These are phyloP conservation scores for Myxozyma udenii DNA, from an alignment of 805 yeast species.

Conservation along the genomic window DNA sequence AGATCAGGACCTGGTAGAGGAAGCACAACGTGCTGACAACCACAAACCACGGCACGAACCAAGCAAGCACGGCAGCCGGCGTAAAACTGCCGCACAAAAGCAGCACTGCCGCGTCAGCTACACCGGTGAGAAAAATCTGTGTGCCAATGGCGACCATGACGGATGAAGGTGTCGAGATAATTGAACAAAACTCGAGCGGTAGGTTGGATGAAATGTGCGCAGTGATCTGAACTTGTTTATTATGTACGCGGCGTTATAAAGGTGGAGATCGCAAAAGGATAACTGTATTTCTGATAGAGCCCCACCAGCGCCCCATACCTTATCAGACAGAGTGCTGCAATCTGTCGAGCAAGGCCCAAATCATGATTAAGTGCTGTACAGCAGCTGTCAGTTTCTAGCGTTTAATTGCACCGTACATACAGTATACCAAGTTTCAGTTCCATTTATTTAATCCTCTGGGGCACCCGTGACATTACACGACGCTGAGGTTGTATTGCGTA, in stretches of 20 bases:
- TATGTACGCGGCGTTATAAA: not conserved
- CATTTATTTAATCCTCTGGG: too few species aligned
- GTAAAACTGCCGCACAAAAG: conserved; percentile 1
- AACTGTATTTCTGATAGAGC: not conserved
- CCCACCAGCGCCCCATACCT: not conserved
- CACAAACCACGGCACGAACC: conserved; percentile 7
- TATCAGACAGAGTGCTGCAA: not conserved
- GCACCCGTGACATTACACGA: too few species aligned
- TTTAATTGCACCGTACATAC: too few species aligned
- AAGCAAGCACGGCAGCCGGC: not conserved
- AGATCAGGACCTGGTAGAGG: conserved; percentile 8
- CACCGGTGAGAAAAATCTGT: conserved; percentile 4
- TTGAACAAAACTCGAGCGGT: not conserved
- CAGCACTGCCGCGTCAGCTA: conserved; percentile 5
- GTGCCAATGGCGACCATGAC: conserved; percentile 7
- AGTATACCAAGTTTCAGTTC: too few species aligned
- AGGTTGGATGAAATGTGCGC: not conserved
- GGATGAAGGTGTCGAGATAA: not conserved
- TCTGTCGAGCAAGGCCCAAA: too few species aligned
- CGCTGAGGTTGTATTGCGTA: too few species aligned
- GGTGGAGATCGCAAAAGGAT: not conserved
- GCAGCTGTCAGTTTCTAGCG: too few species aligned
- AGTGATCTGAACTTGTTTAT: not conserved
- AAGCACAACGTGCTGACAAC: not conserved
- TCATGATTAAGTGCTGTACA: too few species aligned